These are phyloP conservation scores for Peltaster fructicola DNA, from an alignment of 2,329 filamentous ascomycete genomes.

Conservation along the genomic window DNA sequence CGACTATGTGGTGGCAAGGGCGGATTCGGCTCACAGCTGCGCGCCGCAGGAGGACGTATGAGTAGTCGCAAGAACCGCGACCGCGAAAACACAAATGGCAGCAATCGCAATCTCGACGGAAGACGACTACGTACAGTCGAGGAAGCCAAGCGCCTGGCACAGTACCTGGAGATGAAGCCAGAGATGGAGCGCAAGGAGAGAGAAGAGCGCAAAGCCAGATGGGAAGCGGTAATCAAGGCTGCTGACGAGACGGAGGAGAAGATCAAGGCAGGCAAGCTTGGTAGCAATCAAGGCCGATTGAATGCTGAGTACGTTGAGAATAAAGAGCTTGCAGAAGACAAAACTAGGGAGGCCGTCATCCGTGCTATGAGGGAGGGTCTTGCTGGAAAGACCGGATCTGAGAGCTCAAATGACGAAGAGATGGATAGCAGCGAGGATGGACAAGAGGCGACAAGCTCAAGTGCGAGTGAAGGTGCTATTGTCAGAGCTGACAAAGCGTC, in stretches of 20 bases:
- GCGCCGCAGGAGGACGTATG: constrained; percentile 95
- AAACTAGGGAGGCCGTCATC: constrained; percentile 59
- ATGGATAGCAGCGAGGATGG: constrained; percentile 20
- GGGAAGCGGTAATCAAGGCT: constrained; percentile 74
- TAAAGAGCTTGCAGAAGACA: constrained; percentile 76
- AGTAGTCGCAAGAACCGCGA: constrained; percentile 81
- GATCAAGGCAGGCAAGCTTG: constrained; percentile 53
- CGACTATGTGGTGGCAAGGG: constrained; percentile 86
- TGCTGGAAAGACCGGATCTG: constrained; percentile 28
- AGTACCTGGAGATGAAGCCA: constrained; percentile 87
- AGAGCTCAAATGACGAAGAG: constrained; percentile 27
- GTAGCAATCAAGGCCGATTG: constrained; percentile 38
- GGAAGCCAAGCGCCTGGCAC: constrained; percentile 85
- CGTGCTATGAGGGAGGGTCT: constrained; percentile 47
- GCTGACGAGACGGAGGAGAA: constrained; percentile 73
- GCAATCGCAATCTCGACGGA: constrained; percentile 84
- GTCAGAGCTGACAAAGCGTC: constrained; percentile 21
- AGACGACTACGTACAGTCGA: constrained; percentile 78
- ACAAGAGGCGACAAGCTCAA: constrained; percentile 14
- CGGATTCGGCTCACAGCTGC: constrained; percentile 91
- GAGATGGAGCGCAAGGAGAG: constrained; percentile 94
- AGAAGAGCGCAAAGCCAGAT: constrained; percentile 64
- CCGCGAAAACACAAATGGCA: constrained; percentile 58
- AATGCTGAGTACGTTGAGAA: constrained; percentile 91
- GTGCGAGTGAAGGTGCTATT: constrained; percentile 12